Evolutionary conservation across 148 eudicot genomes (phyloP).

Genomic region (Rhododendron henanense): DNA sequence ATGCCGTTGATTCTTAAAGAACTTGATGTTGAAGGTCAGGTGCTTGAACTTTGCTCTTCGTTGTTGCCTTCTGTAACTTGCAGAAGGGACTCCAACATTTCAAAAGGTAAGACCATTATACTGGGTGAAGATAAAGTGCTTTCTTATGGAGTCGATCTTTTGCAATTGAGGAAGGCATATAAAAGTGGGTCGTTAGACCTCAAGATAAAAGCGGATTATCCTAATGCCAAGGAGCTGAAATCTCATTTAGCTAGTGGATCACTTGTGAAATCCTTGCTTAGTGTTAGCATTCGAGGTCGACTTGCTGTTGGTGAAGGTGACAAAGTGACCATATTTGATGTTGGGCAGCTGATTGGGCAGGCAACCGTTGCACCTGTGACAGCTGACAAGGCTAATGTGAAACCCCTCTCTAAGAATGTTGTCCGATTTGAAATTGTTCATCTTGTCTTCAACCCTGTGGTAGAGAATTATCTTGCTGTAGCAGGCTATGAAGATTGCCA

Average conservation of each 20-base stretch:
- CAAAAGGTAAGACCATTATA: conserved; percentile 54
- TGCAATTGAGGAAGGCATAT: conserved; percentile 94
- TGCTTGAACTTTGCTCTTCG: conserved; percentile 64
- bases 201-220: conserved; percentile 94
- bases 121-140: conserved; percentile 70
- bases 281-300: conserved; percentile 86
- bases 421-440: conserved; percentile 98
- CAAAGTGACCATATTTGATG: conserved; percentile 96
- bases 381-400: conserved; percentile 96
- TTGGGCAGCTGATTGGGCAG: conserved; percentile 97
- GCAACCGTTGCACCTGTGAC: conserved; percentile 94
- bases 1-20: conserved; percentile 72
- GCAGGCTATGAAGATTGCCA: conserved; percentile 99
- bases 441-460: conserved; percentile 81
- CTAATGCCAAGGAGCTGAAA: conserved; percentile 91
- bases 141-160: conserved; percentile 56
- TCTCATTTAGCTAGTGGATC: conserved; percentile 87
- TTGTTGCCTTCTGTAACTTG: conserved; percentile 69
- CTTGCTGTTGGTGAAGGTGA: conserved; percentile 99
- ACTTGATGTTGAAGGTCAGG: conserved; percentile 76
- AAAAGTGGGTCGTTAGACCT: conserved; percentile 96
- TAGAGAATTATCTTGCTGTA: conserved; percentile 94
- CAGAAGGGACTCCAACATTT: conserved; percentile 67
- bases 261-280: conserved; percentile 91
- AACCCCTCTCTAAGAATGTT: conserved; percentile 88